phyloP scores from a whole-genome alignment of 345 rosid species.

The Trapa bicornis region DNA sequence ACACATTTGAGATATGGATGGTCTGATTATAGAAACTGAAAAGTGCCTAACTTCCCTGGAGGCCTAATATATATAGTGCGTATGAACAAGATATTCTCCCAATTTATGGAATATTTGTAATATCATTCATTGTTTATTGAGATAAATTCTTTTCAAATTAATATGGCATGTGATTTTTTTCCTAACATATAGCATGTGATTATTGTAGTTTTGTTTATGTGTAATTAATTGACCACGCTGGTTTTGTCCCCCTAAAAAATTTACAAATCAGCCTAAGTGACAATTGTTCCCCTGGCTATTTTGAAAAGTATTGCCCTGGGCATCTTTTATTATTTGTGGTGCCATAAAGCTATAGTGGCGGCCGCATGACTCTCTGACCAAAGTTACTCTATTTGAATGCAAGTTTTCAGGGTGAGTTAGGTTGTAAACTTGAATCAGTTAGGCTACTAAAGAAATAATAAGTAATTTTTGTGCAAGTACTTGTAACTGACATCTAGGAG shows the following conservation, averaged over 20 bases:
- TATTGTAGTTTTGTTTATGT: too few species aligned
- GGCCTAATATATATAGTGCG: not conserved
- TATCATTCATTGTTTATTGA: too few species aligned
- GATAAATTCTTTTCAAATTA: too few species aligned
- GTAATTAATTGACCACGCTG: too few species aligned
- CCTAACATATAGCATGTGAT: too few species aligned
- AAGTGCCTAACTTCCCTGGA: not conserved
- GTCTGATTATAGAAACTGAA: not conserved
- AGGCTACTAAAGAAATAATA: too few species aligned
- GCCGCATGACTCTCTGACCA: not conserved
- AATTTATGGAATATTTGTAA: not conserved
- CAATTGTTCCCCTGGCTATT: not conserved
- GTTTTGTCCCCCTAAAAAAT: too few species aligned
- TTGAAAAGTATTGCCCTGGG: not conserved
- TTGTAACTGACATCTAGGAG: not conserved
- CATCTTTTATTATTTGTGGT: not conserved
- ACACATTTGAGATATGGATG: not conserved
- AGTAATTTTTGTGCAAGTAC: too few species aligned
- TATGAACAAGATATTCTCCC: not conserved
- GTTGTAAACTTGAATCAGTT: too few species aligned
- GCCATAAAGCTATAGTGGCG: not conserved
- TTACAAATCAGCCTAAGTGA: too few species aligned
- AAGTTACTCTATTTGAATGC: not conserved
- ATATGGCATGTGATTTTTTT: too few species aligned
- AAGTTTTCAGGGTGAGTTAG: not conserved